Percentiles rank a stretch among this genome's conserved stretches.
Evolutionary conservation across 2,329 filamentous ascomycete genomes (phyloP).

Genomic region (Colletotrichum musae): DNA sequence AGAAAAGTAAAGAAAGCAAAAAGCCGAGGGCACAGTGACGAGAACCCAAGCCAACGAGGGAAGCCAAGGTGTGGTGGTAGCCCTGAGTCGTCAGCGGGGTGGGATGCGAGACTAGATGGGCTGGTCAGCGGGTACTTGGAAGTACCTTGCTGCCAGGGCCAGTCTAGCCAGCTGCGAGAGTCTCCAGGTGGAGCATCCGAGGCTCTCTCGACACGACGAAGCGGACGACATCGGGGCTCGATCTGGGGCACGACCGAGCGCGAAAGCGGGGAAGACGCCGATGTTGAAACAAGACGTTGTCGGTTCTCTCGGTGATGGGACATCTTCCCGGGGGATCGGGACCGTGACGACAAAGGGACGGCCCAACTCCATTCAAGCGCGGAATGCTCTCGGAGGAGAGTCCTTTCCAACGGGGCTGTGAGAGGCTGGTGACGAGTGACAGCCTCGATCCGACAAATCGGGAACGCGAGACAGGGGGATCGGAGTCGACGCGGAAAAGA

Average conservation of each 20-base stretch:
- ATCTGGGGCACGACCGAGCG: conserved; percentile 23
- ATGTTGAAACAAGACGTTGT: conserved; percentile 26
- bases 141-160: conserved; percentile 32
- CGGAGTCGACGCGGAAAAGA: conserved; percentile 28
- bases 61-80: conserved; percentile 27
- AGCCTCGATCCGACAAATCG: conserved; percentile 12
- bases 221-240: conserved; percentile 34
- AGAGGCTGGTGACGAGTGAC: neutral
- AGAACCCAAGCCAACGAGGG: conserved; percentile 22
- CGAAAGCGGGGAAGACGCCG: conserved; percentile 27
- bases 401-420: neutral
- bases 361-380: neutral
- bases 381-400: neutral
- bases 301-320: conserved; percentile 17
- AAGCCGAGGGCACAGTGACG: conserved; percentile 27
- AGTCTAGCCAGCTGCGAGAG: conserved; percentile 19
- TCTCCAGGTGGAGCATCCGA: conserved; percentile 32
- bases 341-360: neutral
- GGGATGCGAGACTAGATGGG: conserved; percentile 13
- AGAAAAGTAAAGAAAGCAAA: conserved; percentile 34
- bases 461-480: conserved; percentile 11
- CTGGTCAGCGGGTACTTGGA: conserved; percentile 23
- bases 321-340: conserved; percentile 10
- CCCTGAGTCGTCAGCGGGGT: conserved; percentile 33
- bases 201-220: conserved; percentile 22